A percentile compares a stretch with the other conserved stretches of the same genome.
phyloP scores from a whole-genome alignment of 495 filamentous ascomycete genomes.

The Hypoxylon subgilvum region DNA sequence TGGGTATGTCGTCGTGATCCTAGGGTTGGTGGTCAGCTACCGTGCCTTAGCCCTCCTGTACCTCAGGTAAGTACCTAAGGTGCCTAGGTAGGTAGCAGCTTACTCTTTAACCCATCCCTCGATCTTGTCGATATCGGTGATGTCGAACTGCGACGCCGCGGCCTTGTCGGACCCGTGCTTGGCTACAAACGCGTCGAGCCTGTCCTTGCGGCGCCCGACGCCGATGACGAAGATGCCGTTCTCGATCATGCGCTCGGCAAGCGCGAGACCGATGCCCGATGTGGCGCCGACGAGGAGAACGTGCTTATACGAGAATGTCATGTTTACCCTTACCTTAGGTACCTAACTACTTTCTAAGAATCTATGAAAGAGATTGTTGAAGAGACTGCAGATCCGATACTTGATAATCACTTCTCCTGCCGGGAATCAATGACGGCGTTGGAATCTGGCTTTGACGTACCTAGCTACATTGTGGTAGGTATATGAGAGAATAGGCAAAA shows the following conservation, averaged over 20 bases:
- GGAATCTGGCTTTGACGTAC: background rate
- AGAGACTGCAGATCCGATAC: background rate
- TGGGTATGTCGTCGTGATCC: slow-evolving; percentile 62
- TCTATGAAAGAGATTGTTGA: background rate
- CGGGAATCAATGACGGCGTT: slow-evolving; percentile 3
- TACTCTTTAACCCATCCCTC: slow-evolving; percentile 61
- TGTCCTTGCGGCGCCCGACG: slow-evolving; percentile 69
- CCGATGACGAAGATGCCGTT: slow-evolving; percentile 66
- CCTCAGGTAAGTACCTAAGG: too few species aligned
- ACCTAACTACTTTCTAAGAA: too few species aligned
- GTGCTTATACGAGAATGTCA: slow-evolving; percentile 70
- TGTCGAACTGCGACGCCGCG: slow-evolving; percentile 64
- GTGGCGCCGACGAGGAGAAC: slow-evolving; percentile 76
- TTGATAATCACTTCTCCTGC: too few species aligned
- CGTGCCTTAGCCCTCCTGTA: too few species aligned
- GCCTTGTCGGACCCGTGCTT: slow-evolving; percentile 63
- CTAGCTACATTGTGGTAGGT: background rate
- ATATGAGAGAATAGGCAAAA: slow-evolving; percentile 4
- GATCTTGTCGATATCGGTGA: slow-evolving; percentile 66
- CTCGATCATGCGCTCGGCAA: slow-evolving; percentile 67
- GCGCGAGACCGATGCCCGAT: slow-evolving; percentile 70
- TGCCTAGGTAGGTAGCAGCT: slow-evolving; percentile 3
- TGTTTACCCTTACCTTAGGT: too few species aligned
- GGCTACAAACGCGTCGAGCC: slow-evolving; percentile 65
- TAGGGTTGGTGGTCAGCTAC: slow-evolving; percentile 20